These are phyloP conservation scores for Andrographis paniculata DNA, from an alignment of 305 asterid genomes.

Conservation along the genomic window DNA sequence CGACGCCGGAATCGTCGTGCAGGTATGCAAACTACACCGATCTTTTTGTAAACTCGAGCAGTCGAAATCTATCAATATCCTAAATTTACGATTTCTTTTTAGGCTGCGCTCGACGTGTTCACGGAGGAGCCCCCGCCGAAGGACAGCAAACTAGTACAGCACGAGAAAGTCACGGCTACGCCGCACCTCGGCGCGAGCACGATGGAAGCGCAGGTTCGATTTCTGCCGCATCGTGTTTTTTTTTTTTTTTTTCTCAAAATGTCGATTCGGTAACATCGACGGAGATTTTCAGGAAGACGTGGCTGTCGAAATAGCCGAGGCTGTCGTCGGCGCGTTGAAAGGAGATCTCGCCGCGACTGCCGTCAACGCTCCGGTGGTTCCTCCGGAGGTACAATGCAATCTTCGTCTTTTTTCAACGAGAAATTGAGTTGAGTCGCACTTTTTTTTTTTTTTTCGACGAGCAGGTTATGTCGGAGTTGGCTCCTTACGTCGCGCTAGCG, in stretches of 20 bases:
- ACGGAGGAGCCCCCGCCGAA: constrained; percentile 62
- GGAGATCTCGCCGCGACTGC: constrained; percentile 80
- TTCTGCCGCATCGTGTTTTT: too few species aligned
- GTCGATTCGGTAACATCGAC: too few species aligned
- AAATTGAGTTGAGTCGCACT: too few species aligned
- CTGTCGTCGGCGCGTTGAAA: constrained; percentile 63
- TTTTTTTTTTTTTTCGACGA: too few species aligned
- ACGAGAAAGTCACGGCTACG: constrained; percentile 65
- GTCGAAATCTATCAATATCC: too few species aligned
- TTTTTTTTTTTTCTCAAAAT: too few species aligned
- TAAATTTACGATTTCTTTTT: constrained; percentile 10
- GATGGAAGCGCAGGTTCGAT: constrained; percentile 75
- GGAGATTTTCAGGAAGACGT: constrained; percentile 81
- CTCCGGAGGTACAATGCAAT: constrained; percentile 72
- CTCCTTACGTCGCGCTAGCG: constrained; percentile 69
- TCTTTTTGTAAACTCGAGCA: too few species aligned
- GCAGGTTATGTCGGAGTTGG: constrained; percentile 72
- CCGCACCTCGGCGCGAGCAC: constrained; percentile 99
- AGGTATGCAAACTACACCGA: too few species aligned
- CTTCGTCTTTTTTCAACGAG: too few species aligned
- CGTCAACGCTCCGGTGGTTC: constrained; percentile 72
- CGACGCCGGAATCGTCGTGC: constrained; percentile 62
- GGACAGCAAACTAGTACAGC: constrained; percentile 60
- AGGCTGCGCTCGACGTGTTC: constrained; percentile 94
- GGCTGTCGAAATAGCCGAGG: constrained; percentile 70